These are phyloP conservation scores for Themeda triandra DNA, from an alignment of 176 grass and related monocot species.

Conservation along the genomic window DNA sequence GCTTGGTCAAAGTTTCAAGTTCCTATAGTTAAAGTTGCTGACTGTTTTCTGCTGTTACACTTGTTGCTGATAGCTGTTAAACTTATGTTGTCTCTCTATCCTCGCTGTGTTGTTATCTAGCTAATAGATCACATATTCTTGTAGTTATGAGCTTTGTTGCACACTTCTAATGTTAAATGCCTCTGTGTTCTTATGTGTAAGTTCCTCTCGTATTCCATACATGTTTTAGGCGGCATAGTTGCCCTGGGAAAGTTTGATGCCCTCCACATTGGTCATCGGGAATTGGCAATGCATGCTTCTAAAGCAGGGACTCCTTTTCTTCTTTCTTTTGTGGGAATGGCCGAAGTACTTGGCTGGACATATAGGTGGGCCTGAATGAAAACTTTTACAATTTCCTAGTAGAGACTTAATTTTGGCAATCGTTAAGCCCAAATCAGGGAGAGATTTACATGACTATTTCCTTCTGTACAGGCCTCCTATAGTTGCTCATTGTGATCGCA, in stretches of 20 bases:
- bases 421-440: slow-evolving; percentile 2
- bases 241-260: slow-evolving; percentile 99
- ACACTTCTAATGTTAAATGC: background rate
- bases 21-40: background rate
- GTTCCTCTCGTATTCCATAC: slow-evolving; percentile 17
- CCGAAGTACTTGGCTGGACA: slow-evolving; percentile 95
- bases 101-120: background rate
- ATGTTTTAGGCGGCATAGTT: slow-evolving; percentile 83
- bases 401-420: background rate
- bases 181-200: background rate
- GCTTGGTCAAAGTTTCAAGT: background rate
- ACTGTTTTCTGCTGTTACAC: background rate
- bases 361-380: slow-evolving; percentile 54
- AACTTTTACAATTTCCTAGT: background rate
- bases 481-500: slow-evolving; percentile 83
- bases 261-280: slow-evolving; percentile 89
- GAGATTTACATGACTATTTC: background rate
- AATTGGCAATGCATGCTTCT: slow-evolving; percentile 88
- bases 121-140: background rate
- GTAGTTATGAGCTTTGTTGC: background rate
- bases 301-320: slow-evolving; percentile 83
- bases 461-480: slow-evolving; percentile 62
- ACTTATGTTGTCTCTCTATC: background rate
- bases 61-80: background rate
- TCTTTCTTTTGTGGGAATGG: slow-evolving; percentile 95